Base-by-base conservation (phyloP, 495 filamentous ascomycete species). In the Aspergillus indologenus region DNA sequence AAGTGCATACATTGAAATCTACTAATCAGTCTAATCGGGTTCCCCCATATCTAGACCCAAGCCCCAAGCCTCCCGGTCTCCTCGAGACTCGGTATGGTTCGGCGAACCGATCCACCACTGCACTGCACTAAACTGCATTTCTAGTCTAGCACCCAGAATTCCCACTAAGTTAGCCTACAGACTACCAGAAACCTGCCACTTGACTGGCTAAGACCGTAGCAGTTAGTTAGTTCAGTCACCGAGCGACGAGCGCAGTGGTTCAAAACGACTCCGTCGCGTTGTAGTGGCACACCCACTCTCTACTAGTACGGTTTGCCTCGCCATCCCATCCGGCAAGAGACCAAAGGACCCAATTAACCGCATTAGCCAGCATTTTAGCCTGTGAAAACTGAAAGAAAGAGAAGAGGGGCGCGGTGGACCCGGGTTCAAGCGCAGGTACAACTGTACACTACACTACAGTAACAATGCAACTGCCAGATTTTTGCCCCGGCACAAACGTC, bases 61-160 rank as follows among this genome's bases (percentile, higher is more conserved):
- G 14, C 22, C 19, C 9, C n/a, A 12, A 49, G 11, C 19, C 48
- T 29, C 23, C 31, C 48, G 48, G 15, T 51, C n/a, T 51, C 14
- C n/a, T 51, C 14, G 48, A 51, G 48, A 51, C 48, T 34, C 48
- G 48, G 48, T 29, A 29, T 51, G 48, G 29, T 31, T 51, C 48
- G 48, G 48, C 11, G 34, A 40, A 15, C 48, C 48, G 23, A 29
- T 51, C 17, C 48, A 51, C 23, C 22, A 22, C 6, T 22, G 1
- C 44, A 45, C 3, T 3, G 26, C 26, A 9, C 26, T 3, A 9
- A 29, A 29, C 9, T 3, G 4, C 9, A 9, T 3, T 29, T 29
- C 3, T 9, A 29, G 26, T 29, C n/a, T n/a, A n/a, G n/a, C n/a
- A n/a, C n/a, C n/a, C n/a, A n/a, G n/a, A n/a, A n/a, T n/a, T n/a